These are phyloP conservation scores for Fonsecaea multimorphosa DNA, from an alignment of 2,329 filamentous ascomycete species.

Conservation along the genomic window DNA sequence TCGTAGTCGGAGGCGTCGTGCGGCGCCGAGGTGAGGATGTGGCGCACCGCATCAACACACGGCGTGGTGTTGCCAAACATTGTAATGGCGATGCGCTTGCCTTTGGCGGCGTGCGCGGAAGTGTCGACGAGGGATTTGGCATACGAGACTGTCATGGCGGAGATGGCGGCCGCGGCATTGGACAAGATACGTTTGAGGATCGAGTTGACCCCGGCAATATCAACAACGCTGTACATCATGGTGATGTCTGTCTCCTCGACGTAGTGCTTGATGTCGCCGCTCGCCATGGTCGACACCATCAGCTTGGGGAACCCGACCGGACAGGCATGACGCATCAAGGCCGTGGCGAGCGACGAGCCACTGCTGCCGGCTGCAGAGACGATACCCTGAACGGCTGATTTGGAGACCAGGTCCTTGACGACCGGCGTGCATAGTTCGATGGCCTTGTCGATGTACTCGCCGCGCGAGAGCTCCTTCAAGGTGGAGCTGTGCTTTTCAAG, in stretches of 20 bases:
- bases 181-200: constrained; percentile 63
- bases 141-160: constrained; percentile 62
- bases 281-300: constrained; percentile 72
- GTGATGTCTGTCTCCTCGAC: constrained; percentile 72
- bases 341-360: constrained; percentile 65
- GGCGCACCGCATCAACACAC: constrained; percentile 62
- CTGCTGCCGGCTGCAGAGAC: constrained; percentile 68
- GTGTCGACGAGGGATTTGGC: constrained; percentile 23
- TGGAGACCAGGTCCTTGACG: constrained; percentile 50
- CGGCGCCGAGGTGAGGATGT: constrained; percentile 36
- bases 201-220: constrained; percentile 69
- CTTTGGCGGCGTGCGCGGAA: constrained; percentile 35
- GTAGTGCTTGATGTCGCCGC: constrained; percentile 68
- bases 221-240: constrained; percentile 74
- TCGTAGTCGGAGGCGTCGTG: constrained; percentile 54
- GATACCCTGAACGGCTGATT: constrained; percentile 59
- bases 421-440: constrained; percentile 54
- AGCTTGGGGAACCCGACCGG: constrained; percentile 73
- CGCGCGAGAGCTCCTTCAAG: constrained; percentile 54
- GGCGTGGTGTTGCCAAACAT: constrained; percentile 80
- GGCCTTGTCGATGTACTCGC: constrained; percentile 64
- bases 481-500: constrained; percentile 42
- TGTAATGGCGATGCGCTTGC: constrained; percentile 66
- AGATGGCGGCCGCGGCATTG: constrained; percentile 68
- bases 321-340: constrained; percentile 63